A percentile compares a stretch with the other conserved stretches of the same genome.
phyloP scores from a whole-genome alignment of 768 basidiomycete species.

The Tricholoma saponaceum region DNA sequence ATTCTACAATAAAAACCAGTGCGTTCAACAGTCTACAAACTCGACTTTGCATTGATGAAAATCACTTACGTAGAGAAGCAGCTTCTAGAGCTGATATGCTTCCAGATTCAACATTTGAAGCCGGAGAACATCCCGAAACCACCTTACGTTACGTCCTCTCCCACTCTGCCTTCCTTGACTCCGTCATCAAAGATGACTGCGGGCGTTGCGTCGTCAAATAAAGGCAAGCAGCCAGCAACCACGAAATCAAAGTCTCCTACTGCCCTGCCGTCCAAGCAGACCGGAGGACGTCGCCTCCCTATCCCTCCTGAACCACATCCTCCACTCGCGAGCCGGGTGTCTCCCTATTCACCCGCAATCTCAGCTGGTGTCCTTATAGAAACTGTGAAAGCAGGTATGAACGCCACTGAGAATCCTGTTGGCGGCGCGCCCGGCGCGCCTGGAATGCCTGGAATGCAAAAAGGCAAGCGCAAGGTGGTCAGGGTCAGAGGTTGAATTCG shows the following conservation, averaged over 20 bases:
- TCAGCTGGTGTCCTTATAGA: conserved; percentile 77
- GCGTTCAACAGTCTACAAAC: conserved; percentile 23
- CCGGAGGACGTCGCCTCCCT: conserved; percentile 49
- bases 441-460: conserved; percentile 46
- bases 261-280: conserved; percentile 25
- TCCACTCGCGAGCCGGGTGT: conserved; percentile 67
- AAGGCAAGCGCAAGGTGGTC: conserved; percentile 80
- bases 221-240: conserved; percentile 49
- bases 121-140: conserved; percentile 66
- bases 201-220: conserved; percentile 29
- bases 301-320: conserved; percentile 76
- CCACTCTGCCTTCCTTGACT: conserved; percentile 24
- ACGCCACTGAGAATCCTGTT: conserved; percentile 49
- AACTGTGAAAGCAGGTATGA: conserved; percentile 84
- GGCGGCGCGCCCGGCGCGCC: conserved; percentile 28
- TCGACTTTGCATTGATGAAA: background rate
- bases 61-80: conserved; percentile 60
- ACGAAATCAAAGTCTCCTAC: conserved; percentile 41
- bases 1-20: conserved; percentile 75
- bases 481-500: conserved; percentile 55
- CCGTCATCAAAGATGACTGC: conserved; percentile 27
- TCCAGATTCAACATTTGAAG: conserved; percentile 69
- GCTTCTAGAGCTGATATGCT: conserved; percentile 68
- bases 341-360: conserved; percentile 76
- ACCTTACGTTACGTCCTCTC: conserved; percentile 44